Evolutionary conservation across 2,329 filamentous ascomycete species (phyloP).

Genomic region (Pochonia chlamydosporia): DNA sequence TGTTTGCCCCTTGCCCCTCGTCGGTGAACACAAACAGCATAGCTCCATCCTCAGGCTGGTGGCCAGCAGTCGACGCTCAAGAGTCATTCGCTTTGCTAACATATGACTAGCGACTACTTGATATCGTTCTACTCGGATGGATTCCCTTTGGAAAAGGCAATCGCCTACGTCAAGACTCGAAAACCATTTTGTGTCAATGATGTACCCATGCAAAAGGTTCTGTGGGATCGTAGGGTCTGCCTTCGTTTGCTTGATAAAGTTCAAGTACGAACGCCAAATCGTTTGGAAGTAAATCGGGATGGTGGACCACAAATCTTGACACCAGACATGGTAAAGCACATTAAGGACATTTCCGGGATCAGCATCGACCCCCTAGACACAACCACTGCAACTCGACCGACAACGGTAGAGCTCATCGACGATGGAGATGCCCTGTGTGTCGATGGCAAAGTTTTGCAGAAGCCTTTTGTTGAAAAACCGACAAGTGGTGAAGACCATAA

Average conservation of each 20-base stretch:
- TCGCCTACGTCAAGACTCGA: slow-evolving; percentile 86
- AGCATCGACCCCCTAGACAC: slow-evolving; percentile 64
- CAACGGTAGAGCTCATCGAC: slow-evolving; percentile 78
- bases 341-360: slow-evolving; percentile 76
- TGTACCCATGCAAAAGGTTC: slow-evolving; percentile 90
- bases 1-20: slow-evolving; percentile 20
- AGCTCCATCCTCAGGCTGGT: slow-evolving; percentile 13
- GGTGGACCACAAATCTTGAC: slow-evolving; percentile 78
- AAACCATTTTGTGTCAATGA: slow-evolving; percentile 98
- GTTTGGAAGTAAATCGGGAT: slow-evolving; percentile 88
- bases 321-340: slow-evolving; percentile 70
- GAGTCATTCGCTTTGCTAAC: slow-evolving; percentile 7
- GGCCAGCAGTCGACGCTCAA: no score
- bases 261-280: slow-evolving; percentile 79
- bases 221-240: slow-evolving; percentile 93
- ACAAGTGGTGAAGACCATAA: slow-evolving; percentile 99
- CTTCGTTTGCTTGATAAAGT: slow-evolving; percentile 83
- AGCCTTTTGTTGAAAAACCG: slow-evolving; percentile 97
- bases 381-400: slow-evolving; percentile 56
- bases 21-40: slow-evolving; percentile 30
- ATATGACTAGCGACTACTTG: slow-evolving; percentile 64
- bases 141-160: slow-evolving; percentile 93
- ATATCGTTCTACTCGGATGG: slow-evolving; percentile 99
- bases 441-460: slow-evolving; percentile 74
- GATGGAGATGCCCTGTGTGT: slow-evolving; percentile 84